These are phyloP conservation scores for Arthrobotrys sphaeroides DNA, from an alignment of 2,329 filamentous ascomycete genomes.

Conservation along the genomic window DNA sequence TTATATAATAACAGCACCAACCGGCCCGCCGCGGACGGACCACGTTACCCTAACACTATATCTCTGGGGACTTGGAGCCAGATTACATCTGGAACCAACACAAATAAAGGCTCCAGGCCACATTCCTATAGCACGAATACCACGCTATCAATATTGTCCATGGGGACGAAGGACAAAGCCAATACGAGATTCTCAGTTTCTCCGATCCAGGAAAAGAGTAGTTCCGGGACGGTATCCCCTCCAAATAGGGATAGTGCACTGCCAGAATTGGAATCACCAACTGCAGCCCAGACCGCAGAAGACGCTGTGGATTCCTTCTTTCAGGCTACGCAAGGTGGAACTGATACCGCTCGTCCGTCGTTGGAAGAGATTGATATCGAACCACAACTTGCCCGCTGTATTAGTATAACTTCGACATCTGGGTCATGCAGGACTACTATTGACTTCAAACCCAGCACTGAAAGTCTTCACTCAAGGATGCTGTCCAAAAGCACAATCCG, in stretches of 20 bases:
- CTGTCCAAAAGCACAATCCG: slow-evolving; percentile 43
- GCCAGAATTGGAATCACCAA: not conserved
- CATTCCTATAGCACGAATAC: slow-evolving; percentile 44
- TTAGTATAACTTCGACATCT: slow-evolving; percentile 50
- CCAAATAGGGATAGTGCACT: not conserved
- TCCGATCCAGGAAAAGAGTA: slow-evolving; percentile 15
- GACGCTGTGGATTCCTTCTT: slow-evolving; percentile 47
- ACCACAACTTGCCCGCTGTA: slow-evolving; percentile 37
- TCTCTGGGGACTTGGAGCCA: slow-evolving; percentile 28
- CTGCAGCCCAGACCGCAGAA: slow-evolving; percentile 7
- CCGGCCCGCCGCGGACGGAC: not conserved
- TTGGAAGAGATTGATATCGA: slow-evolving; percentile 34
- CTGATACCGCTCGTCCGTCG: slow-evolving; percentile 31
- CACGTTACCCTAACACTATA: slow-evolving; percentile 1
- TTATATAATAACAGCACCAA: not conserved
- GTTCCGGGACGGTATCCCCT: not conserved
- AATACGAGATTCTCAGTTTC: slow-evolving; percentile 29
- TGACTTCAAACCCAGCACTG: slow-evolving; percentile 31
- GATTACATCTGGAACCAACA: not conserved
- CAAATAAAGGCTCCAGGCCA: slow-evolving; percentile 22
- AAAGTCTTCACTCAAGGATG: slow-evolving; percentile 31
- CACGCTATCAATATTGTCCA: slow-evolving; percentile 11
- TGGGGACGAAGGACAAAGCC: slow-evolving; percentile 31
- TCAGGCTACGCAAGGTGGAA: slow-evolving; percentile 24
- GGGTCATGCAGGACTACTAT: slow-evolving; percentile 47